Evolutionary conservation across 352 stramenopile species (phyloP).

Genomic region (Thalassiosira gravida): DNA sequence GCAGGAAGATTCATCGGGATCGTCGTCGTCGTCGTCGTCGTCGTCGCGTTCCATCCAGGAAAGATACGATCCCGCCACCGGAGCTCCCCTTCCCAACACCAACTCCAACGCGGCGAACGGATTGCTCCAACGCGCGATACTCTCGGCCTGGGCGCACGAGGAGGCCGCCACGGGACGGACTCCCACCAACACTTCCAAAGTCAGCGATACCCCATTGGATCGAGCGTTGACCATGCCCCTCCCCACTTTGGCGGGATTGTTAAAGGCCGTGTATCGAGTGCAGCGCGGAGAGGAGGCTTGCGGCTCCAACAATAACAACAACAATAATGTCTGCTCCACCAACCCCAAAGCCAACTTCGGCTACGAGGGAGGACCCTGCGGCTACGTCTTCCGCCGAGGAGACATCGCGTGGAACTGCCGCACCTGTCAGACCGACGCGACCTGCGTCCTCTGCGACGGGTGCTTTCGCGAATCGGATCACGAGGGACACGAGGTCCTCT

Average conservation of each 20-base stretch:
- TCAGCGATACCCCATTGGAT: slow-evolving; percentile 7
- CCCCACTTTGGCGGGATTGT: slow-evolving; percentile 20
- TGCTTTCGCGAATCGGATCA: slow-evolving; percentile 95
- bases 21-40: not conserved
- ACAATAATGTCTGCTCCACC: slow-evolving; percentile 1
- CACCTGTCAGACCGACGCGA: slow-evolving; percentile 96
- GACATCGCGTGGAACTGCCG: slow-evolving; percentile 99
- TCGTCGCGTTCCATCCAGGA: too few relatives aligned
- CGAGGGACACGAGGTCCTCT: slow-evolving; percentile 92
- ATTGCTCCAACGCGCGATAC: slow-evolving; percentile 31
- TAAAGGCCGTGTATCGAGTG: slow-evolving; percentile 17
- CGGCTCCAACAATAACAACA: not conserved
- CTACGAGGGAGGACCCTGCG: slow-evolving; percentile 84
- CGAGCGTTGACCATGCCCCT: slow-evolving; percentile 17
- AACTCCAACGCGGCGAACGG: not conserved
- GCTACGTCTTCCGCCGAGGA: slow-evolving; percentile 94
- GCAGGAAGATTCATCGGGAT: not conserved
- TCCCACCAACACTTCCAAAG: slow-evolving; percentile 8
- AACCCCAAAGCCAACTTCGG: not conserved
- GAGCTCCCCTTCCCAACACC: too few relatives aligned
- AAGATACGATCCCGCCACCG: too few relatives aligned
- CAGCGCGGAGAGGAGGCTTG: slow-evolving; percentile 26
- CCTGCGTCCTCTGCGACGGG: slow-evolving; percentile 94
- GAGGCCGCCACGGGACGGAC: slow-evolving; percentile 44
- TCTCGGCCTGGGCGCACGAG: slow-evolving; percentile 43